These are phyloP conservation scores for Daldinia childiae DNA, from an alignment of 495 filamentous ascomycete genomes.

Conservation along the genomic window DNA sequence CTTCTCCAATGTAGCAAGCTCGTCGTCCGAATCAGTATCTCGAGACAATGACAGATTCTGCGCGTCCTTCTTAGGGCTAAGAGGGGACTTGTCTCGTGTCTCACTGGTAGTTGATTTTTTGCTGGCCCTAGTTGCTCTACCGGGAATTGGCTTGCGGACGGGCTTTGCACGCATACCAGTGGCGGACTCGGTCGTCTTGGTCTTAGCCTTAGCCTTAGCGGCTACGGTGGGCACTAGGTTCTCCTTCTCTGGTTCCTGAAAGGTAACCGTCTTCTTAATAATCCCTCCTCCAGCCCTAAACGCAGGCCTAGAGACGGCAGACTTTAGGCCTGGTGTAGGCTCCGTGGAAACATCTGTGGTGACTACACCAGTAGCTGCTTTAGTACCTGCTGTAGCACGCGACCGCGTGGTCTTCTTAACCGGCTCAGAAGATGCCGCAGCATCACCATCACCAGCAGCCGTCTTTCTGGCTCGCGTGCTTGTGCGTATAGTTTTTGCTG, in stretches of 20 bases:
- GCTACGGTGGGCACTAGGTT: conserved; percentile 53
- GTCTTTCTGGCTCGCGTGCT: conserved; percentile 51
- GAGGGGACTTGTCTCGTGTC: conserved; percentile 47
- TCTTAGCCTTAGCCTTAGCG: conserved; percentile 39
- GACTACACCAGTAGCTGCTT: conserved; percentile 39
- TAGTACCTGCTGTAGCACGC: conserved; percentile 46
- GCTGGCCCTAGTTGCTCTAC: conserved; percentile 44
- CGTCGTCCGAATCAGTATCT: conserved; percentile 59
- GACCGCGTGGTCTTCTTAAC: conserved; percentile 53
- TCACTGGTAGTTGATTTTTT: conserved; percentile 29
- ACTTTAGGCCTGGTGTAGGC: conserved; percentile 51
- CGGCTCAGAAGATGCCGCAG: conserved; percentile 40
- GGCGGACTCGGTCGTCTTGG: conserved; percentile 43
- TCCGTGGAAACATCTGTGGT: conserved; percentile 48
- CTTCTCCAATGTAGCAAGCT: conserved; percentile 62
- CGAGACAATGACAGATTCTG: conserved; percentile 54
- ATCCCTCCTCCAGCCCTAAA: conserved; percentile 26
- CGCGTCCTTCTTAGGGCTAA: conserved; percentile 68
- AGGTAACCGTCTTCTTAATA: conserved; percentile 65
- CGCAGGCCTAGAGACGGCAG: conserved; percentile 46
- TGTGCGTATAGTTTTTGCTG: conserved; percentile 45
- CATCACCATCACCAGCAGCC: conserved; percentile 29
- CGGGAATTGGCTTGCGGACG: conserved; percentile 47
- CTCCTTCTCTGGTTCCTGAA: conserved; percentile 67
- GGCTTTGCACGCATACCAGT: conserved; percentile 57